phyloP scores from a whole-genome alignment of 202 grass and related monocot genomes.

The Alloteropsis angusta region DNA sequence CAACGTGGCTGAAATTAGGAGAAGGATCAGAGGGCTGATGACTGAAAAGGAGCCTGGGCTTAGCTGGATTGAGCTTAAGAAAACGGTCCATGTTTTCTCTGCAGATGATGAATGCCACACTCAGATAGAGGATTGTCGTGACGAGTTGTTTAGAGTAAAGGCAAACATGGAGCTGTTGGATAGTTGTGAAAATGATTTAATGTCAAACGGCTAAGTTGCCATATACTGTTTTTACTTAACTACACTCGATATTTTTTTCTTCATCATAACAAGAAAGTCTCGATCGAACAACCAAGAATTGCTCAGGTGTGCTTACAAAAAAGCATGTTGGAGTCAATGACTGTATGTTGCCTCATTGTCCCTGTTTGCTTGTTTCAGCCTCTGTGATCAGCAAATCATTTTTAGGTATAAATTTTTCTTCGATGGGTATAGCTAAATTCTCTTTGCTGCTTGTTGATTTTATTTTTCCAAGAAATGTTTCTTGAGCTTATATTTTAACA shows the following conservation, averaged over 20 bases:
- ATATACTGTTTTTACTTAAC: neutral
- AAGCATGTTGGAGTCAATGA: neutral
- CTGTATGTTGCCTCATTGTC: neutral
- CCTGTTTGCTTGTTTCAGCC: neutral
- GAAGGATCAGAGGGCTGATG: conserved; percentile 55
- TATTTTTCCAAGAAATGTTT: neutral
- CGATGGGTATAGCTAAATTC: neutral
- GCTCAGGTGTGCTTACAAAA: neutral
- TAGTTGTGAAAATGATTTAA: conserved; percentile 23
- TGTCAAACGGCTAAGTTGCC: conserved; percentile 12
- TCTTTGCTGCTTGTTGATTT: neutral
- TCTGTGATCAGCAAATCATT: neutral
- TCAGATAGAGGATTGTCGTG: conserved; percentile 29
- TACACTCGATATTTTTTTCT: neutral
- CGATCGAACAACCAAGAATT: neutral
- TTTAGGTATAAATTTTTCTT: neutral
- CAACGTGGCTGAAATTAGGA: conserved; percentile 52
- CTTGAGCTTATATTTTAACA: neutral
- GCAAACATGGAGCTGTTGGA: conserved; percentile 43
- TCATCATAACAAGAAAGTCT: neutral
- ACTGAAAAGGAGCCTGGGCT: conserved; percentile 67
- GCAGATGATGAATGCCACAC: conserved; percentile 45
- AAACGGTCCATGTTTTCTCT: conserved; percentile 41
- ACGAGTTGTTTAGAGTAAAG: conserved; percentile 38
- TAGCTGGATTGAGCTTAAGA: conserved; percentile 69